Conservation (phyloP, 2,329 filamentous ascomycete genomes). For the Dactylellina drechsleri region DNA sequence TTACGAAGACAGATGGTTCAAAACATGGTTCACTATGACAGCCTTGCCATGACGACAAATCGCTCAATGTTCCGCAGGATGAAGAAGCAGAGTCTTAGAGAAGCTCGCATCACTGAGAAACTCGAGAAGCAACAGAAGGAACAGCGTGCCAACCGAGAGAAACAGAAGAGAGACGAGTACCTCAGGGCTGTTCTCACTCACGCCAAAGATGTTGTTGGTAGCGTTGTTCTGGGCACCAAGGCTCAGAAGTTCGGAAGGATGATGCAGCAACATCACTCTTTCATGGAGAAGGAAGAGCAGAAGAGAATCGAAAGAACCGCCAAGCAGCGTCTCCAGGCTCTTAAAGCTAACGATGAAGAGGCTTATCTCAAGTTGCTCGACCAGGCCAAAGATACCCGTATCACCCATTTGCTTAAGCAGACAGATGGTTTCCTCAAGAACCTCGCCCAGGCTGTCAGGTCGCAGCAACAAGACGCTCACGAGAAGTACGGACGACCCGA, state of each 20-base stretch:
- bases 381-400: conserved; percentile 99
- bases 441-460: conserved; percentile 91
- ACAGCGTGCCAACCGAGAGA: conserved; percentile 92
- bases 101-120: conserved; percentile 97
- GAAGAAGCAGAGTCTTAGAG: conserved; percentile 96
- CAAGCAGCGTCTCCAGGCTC: conserved; percentile 97
- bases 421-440: conserved; percentile 98
- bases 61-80: conserved; percentile 87
- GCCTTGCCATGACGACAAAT: conserved; percentile 96
- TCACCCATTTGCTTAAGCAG: conserved; percentile 94
- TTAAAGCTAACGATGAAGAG: conserved; percentile 99
- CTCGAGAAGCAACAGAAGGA: conserved; percentile 98
- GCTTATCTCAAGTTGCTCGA: conserved; percentile 97
- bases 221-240: conserved; percentile 63
- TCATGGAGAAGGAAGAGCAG: conserved; percentile 99
- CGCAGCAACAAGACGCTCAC: conserved; percentile 85
- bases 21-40: conserved; percentile 95
- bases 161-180: conserved; percentile 96
- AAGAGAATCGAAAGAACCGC: conserved; percentile 97
- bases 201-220: conserved; percentile 77
- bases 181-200: conserved; percentile 86
- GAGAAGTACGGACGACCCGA: conserved; percentile 76
- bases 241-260: conserved; percentile 88
- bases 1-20: conserved; percentile 87
- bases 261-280: conserved; percentile 89